Conservation (phyloP, 164 flowering plant genomes). For the Piper betle region DNA sequence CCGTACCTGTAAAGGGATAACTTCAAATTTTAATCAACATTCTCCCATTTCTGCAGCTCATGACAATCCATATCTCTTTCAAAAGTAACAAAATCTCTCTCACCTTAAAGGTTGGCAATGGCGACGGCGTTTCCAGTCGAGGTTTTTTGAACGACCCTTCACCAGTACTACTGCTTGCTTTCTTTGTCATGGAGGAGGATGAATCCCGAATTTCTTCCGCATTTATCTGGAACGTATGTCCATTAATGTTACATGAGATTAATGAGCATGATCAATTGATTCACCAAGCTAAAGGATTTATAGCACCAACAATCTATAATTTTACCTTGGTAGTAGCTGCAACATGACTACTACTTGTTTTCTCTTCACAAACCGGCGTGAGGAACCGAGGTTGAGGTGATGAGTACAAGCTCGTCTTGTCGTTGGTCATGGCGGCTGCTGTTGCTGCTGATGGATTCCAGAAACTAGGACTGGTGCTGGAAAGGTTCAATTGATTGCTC, state of each 20-base stretch:
- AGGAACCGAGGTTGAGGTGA: constrained; percentile 20
- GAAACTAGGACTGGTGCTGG: constrained; percentile 42
- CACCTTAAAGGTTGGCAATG: constrained; percentile 71
- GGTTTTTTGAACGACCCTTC: constrained; percentile 55
- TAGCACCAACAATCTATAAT: neutral
- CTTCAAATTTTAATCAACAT: neutral
- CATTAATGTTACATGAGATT: neutral
- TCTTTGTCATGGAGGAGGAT: constrained; percentile 24
- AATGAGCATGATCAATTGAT: neutral
- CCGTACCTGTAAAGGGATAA: constrained; percentile 41
- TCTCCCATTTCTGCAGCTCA: constrained; percentile 1
- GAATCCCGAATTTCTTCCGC: constrained; percentile 34
- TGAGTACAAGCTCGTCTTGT: constrained; percentile 20
- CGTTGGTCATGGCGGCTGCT: constrained; percentile 14
- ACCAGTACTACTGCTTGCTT: constrained; percentile 19
- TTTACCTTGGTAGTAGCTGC: constrained; percentile 28
- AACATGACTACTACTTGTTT: constrained; percentile 24
- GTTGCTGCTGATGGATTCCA: constrained; percentile 56
- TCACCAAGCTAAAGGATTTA: neutral
- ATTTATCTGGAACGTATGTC: constrained; percentile 17
- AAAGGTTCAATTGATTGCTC: constrained; percentile 45
- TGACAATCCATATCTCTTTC: constrained; percentile 2
- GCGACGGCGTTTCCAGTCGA: constrained; percentile 48
- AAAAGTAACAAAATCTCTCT: constrained; percentile 1
- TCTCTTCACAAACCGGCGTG: constrained; percentile 21